Evolutionary conservation across 169 alveolate species (phyloP).

Genomic region (Plasmodium billcollinsi): DNA sequence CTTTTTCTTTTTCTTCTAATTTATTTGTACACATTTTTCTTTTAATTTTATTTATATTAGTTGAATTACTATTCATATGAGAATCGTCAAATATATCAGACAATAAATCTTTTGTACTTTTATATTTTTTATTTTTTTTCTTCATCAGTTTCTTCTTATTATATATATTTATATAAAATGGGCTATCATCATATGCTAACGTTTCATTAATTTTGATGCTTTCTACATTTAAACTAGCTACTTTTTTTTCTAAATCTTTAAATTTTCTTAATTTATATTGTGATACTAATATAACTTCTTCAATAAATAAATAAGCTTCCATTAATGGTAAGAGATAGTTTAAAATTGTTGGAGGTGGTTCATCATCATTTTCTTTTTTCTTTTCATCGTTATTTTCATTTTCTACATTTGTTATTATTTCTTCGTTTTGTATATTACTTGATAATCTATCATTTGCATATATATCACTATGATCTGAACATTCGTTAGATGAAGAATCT

Average conservation of each 20-base stretch:
- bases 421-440: constrained; percentile 4
- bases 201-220: constrained; percentile 66
- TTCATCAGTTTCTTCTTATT: constrained; percentile 20
- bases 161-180: constrained; percentile 70
- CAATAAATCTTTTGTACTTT: neutral
- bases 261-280: constrained; percentile 68
- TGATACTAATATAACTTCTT: constrained; percentile 69
- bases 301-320: constrained; percentile 75
- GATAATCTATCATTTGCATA: no score
- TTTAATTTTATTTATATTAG: constrained; percentile 12
- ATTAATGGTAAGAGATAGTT: constrained; percentile 61
- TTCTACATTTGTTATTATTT: neutral
- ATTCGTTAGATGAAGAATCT: constrained; percentile 21
- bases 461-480: constrained; percentile 13
- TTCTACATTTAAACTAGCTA: constrained; percentile 46
- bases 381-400: constrained; percentile 24
- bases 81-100: neutral
- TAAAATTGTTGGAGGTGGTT: constrained; percentile 73
- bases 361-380: constrained; percentile 64
- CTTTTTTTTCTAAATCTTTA: constrained; percentile 74
- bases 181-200: constrained; percentile 63
- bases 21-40: constrained; percentile 20
- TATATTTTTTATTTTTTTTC: neutral
- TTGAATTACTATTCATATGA: neutral
- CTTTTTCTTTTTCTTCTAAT: neutral